Evolutionary conservation across 805 yeast genomes (phyloP).

Genomic region (Wickerhamiella cacticola): DNA sequence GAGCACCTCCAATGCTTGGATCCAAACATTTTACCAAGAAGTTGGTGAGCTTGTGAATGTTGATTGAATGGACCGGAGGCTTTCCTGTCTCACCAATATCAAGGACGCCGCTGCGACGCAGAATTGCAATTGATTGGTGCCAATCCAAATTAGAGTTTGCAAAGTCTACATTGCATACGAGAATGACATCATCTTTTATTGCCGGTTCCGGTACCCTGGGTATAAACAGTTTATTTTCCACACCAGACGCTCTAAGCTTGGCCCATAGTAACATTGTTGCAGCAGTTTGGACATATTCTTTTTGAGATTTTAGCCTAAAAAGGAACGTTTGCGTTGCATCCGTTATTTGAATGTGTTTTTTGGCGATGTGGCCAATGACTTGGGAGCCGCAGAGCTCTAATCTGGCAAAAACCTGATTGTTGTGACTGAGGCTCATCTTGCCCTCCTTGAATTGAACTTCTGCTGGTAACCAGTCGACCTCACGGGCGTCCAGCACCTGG

Average conservation of each 20-base stretch:
- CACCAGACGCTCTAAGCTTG: conserved; percentile 18
- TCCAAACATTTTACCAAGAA: conserved; percentile 17
- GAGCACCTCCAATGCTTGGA: conserved; percentile 17
- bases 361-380: conserved; percentile 20
- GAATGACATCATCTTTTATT: conserved; percentile 12
- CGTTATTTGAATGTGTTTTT: conserved; percentile 16
- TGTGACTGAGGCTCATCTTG: conserved; percentile 12
- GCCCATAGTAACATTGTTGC: conserved; percentile 20
- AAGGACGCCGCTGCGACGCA: conserved; percentile 19
- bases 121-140: conserved; percentile 17
- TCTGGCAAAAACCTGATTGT: conserved; percentile 12
- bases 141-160: conserved; percentile 17
- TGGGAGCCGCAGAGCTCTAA: conserved; percentile 15
- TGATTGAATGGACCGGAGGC: conserved; percentile 12
- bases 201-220: conserved; percentile 15
- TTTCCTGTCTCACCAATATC: conserved; percentile 12
- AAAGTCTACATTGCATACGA: conserved; percentile 18
- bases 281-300: conserved; percentile 10
- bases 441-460: conserved; percentile 8
- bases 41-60: conserved; percentile 13
- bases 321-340: conserved; percentile 12
- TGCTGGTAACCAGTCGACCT: conserved; percentile 17
- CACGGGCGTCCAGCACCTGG: conserved; percentile 16
- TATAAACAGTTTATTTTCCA: conserved; percentile 18
- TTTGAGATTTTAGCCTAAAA: conserved; percentile 7